Evolutionary conservation across 371 early-diverging fungal species (phyloP), one percentile per base, ranked within the genome.

Genomic region (Mucor lusitanicus): DNA sequence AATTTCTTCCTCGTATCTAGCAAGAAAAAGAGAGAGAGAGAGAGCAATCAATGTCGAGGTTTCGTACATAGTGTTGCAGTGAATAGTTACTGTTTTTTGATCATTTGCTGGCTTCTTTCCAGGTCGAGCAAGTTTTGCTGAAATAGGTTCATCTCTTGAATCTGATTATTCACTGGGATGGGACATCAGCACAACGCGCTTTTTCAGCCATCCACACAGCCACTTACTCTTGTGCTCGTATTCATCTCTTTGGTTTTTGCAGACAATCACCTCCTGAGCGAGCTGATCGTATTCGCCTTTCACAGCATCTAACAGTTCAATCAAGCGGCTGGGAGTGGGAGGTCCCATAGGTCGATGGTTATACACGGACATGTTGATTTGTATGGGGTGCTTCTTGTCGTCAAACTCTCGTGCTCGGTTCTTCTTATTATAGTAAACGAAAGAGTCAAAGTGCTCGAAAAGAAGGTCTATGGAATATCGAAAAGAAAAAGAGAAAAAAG

Each of bases 291-390:
- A 92, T 78, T 96, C 96, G 59, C 67, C 73, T 53, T 89, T 90
- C 58, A 95, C 77, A 37, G 92, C 86, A 67, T 96, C 96, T 60
- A 95, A 76, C 48, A 94, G 83, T 73, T 95, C 95, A 35, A 84
- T 82, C 56, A 94, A 79, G 30, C 94, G 88, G 60, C 68, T 75
- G 55, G 85, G 72, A 44, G 86, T 73, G 30, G 83, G 76, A 64
- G 91, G 89, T 17, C 90, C 87, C 91, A 92, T 90, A 61, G 86
- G 87, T 64, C 92, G 84, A 80, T 91, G 92, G 73, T 88, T 91
- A 81, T 91, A 92, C 48, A 92, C 75, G 33, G 78, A 78, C 78
- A 78, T 78, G 33, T 32, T 56, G 56, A 6, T 53, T 27, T 37
- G 13, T 37, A 37, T 37, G 37, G 25, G 19, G 3, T 28, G 32